phyloP scores from a whole-genome alignment of 352 stramenopile species.

The Globisporangium echinulatum region DNA sequence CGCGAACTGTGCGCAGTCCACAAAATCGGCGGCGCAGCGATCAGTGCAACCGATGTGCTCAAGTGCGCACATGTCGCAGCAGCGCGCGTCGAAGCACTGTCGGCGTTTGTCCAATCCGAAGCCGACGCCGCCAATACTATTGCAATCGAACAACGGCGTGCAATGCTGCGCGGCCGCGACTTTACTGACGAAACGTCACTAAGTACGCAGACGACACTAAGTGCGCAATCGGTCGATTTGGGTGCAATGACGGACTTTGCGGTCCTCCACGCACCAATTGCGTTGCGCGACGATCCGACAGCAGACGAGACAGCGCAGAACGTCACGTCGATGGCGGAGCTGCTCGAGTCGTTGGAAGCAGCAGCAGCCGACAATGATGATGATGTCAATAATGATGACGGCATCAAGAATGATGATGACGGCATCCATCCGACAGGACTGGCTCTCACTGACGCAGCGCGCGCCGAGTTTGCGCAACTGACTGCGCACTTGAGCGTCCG shows the following conservation, averaged over 20 bases:
- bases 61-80: slow-evolving; percentile 72
- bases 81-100: slow-evolving; percentile 70
- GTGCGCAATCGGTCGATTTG: slow-evolving; percentile 45
- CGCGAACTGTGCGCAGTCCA: slow-evolving; percentile 86
- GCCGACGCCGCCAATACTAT: slow-evolving; percentile 66
- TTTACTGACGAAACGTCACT: slow-evolving; percentile 57
- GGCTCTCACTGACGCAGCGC: slow-evolving; percentile 13
- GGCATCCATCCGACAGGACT: background rate
- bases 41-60: slow-evolving; percentile 62
- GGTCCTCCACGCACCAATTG: slow-evolving; percentile 70
- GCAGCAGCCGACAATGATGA: slow-evolving; percentile 23
- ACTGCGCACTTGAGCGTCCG: slow-evolving; percentile 29
- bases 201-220: slow-evolving; percentile 9
- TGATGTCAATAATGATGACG: slow-evolving; percentile 9
- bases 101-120: slow-evolving; percentile 71
- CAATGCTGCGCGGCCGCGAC: slow-evolving; percentile 63
- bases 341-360: slow-evolving; percentile 66
- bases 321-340: slow-evolving; percentile 62
- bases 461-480: slow-evolving; percentile 59
- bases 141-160: slow-evolving; percentile 53
- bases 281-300: slow-evolving; percentile 54
- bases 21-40: slow-evolving; percentile 82
- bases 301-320: slow-evolving; percentile 43
- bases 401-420: slow-evolving; percentile 15
- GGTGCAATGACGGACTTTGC: slow-evolving; percentile 81